Evolutionary conservation across 2,329 filamentous ascomycete genomes (phyloP).

Genomic region (Trematosphaeria pertusa): DNA sequence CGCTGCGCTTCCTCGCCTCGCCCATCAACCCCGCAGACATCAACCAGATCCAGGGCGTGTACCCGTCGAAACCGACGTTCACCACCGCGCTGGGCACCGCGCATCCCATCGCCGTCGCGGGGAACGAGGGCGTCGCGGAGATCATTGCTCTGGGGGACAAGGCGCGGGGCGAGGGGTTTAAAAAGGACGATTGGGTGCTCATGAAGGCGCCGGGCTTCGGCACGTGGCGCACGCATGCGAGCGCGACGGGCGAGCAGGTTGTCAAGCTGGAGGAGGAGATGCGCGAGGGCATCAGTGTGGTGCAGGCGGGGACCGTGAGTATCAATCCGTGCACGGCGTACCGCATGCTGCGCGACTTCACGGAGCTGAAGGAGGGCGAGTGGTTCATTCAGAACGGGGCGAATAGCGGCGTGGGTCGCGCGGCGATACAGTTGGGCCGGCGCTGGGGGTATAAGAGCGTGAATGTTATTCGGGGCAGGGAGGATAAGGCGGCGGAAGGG

Average conservation of each 20-base stretch:
- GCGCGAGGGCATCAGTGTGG: slow-evolving; percentile 71
- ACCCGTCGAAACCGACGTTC: slow-evolving; percentile 84
- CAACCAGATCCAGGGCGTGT: slow-evolving; percentile 97
- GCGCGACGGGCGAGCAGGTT: slow-evolving; percentile 67
- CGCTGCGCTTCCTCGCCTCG: slow-evolving; percentile 85
- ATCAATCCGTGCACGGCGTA: slow-evolving; percentile 97
- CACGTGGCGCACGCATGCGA: slow-evolving; percentile 92
- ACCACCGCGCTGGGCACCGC: slow-evolving; percentile 77
- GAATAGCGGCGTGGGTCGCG: slow-evolving; percentile 89
- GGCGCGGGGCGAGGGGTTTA: slow-evolving; percentile 61
- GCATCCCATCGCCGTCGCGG: slow-evolving; percentile 77
- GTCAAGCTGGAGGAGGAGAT: slow-evolving; percentile 74
- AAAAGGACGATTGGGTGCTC: slow-evolving; percentile 91
- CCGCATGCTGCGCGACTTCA: slow-evolving; percentile 87
- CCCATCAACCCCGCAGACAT: slow-evolving; percentile 98
- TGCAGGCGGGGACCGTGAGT: slow-evolving; percentile 85
- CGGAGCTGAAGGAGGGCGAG: slow-evolving; percentile 70
- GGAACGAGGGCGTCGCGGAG: slow-evolving; percentile 94
- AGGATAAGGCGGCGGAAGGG: slow-evolving; percentile 73
- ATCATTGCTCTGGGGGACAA: slow-evolving; percentile 73
- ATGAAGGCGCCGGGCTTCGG: slow-evolving; percentile 84
- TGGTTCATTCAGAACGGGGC: slow-evolving; percentile 99
- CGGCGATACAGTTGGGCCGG: slow-evolving; percentile 84
- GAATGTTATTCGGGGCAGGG: slow-evolving; percentile 82
- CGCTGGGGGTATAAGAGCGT: slow-evolving; percentile 91